A percentile compares a stretch with the other conserved stretches of the same genome.
phyloP scores from a whole-genome alignment of 2,329 filamentous ascomycete species.

The Hymenoscyphus infarciens region DNA sequence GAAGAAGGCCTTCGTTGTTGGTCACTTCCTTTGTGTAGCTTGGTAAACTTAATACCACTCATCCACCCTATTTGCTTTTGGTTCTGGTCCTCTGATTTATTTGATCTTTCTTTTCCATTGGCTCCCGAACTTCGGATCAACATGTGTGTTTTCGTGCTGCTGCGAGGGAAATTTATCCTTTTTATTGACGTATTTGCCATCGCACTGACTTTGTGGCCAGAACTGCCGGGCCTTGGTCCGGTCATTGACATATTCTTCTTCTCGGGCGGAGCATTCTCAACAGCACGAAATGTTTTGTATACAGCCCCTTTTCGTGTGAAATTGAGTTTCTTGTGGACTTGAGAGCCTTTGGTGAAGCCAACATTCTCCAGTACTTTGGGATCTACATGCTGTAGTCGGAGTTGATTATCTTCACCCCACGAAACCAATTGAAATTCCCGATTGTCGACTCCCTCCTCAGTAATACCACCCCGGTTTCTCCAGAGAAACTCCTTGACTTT shows the following conservation, averaged over 20 bases:
- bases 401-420: constrained; percentile 82
- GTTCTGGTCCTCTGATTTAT: constrained; percentile 35
- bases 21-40: constrained; percentile 23
- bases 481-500: constrained; percentile 91
- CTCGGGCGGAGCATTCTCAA: constrained; percentile 57
- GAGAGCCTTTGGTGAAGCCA: constrained; percentile 68
- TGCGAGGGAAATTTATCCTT: constrained; percentile 41
- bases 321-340: constrained; percentile 60
- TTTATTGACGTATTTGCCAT: constrained; percentile 36
- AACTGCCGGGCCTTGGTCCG: constrained; percentile 49
- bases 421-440: constrained; percentile 91
- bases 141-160: constrained; percentile 22
- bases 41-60: constrained; percentile 62
- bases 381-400: constrained; percentile 74
- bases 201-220: constrained; percentile 36
- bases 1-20: constrained; percentile 25
- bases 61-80: constrained; percentile 66
- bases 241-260: constrained; percentile 60
- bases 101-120: constrained; percentile 31
- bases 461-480: constrained; percentile 68
- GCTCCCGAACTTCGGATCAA: constrained; percentile 32
- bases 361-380: constrained; percentile 62
- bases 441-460: constrained; percentile 67
- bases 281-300: constrained; percentile 81
- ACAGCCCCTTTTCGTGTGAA: constrained; percentile 78